Base-by-base conservation (phyloP, 345 rosid genomes). In the Stellera chamaejasme region DNA sequence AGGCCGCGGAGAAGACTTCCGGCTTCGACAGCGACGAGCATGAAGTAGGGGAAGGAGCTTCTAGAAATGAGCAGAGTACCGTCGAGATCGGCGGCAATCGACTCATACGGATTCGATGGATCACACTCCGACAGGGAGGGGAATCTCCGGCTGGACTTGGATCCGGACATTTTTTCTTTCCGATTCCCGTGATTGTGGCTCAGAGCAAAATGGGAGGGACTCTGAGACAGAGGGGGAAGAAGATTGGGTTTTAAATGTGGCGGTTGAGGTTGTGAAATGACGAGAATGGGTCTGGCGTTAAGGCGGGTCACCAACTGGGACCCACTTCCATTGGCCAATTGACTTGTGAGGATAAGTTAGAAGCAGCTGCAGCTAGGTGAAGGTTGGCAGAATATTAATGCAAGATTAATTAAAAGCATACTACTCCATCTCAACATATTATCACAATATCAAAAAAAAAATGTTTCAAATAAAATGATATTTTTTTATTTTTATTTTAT, bases 1-100 rank as follows among this genome's bases (percentile, higher is more conserved):
- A 88, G 72, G 16, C 96, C 98, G n/a, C 98, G 92, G 16, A 91
- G 64, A 32, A 88, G 74, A 67, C 96, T 83, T 0, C 98, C 96
- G 16, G 98, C 98, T 69, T 88, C 98, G 16, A 88, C 43, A 2
- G 98, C 98, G 0, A 91, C 82, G 0, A 91, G 92, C 95, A 91
- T 82, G 70, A 83, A 91, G 82, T 91, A 91, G 11, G 98, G 92
- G 48, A 91, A 77, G 6, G 96, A 82, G 79, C 95, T 91, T 36
- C 87, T 65, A 1, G 91, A 83, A n/a, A 74, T 45, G 11, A 88
- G 86, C 11, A 91, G 84, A 15, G 98, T 91, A 11, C 98, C 98
- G 50, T 91, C 98, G 5, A 91, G 98, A 68, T 91, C 96, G 2
- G 98, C 93, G 1, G 98, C 95, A 13, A 91, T 66, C 13, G 98